Conservation (phyloP, 1,284 basidiomycete genomes). For the Pisolithus thermaeus region DNA sequence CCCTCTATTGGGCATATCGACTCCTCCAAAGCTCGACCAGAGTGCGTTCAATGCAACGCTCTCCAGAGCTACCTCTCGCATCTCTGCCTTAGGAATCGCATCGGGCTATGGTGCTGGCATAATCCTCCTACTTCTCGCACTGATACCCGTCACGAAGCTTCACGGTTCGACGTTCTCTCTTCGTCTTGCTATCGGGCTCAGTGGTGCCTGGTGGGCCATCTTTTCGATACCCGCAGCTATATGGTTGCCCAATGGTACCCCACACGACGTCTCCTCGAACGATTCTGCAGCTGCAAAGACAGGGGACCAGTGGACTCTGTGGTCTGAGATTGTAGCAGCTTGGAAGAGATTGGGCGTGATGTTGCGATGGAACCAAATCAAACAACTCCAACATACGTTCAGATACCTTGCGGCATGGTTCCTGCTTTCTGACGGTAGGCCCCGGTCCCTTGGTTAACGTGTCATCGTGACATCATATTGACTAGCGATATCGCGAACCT, state of each 20-base stretch:
- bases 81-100: constrained; percentile 80
- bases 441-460: not conserved
- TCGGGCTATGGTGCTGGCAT: constrained; percentile 80
- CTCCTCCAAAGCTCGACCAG: constrained; percentile 6
- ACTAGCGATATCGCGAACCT: not conserved
- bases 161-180: constrained; percentile 70
- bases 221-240: constrained; percentile 72
- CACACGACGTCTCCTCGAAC: not conserved
- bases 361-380: constrained; percentile 65
- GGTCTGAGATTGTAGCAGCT: constrained; percentile 50
- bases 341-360: constrained; percentile 67
- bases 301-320: constrained; percentile 38
- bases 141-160: constrained; percentile 65
- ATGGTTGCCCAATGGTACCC: constrained; percentile 51
- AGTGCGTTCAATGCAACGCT: constrained; percentile 47
- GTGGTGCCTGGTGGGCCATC: constrained; percentile 80
- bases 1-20: constrained; percentile 25
- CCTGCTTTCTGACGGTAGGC: constrained; percentile 79
- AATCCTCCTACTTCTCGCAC: constrained; percentile 58
- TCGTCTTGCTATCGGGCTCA: constrained; percentile 72
- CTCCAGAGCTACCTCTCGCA: constrained; percentile 67
- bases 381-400: constrained; percentile 77
- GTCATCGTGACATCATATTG: not conserved
- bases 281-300: constrained; percentile 1
- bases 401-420: constrained; percentile 88